Conservation (phyloP, 768 basidiomycete species). For the Dentipellis sp. region DNA sequence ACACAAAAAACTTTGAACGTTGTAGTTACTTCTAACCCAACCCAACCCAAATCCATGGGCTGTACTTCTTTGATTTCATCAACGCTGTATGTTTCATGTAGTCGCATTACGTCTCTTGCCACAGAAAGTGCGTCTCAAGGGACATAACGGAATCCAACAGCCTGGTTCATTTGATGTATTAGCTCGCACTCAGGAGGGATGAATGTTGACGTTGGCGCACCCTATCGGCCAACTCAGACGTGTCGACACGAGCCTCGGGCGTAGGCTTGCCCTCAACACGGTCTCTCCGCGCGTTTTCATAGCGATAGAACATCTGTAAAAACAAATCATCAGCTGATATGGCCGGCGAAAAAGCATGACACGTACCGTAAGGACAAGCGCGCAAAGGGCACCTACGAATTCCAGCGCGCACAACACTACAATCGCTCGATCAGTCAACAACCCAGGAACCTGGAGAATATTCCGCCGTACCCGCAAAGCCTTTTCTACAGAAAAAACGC, state of each 20-base stretch:
- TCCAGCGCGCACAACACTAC: conserved; percentile 26
- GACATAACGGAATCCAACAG: conserved; percentile 53
- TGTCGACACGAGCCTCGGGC: conserved; percentile 44
- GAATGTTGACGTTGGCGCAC: conserved; percentile 23
- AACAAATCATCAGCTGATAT: too few species aligned
- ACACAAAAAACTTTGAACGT: too few species aligned
- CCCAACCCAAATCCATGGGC: too few species aligned
- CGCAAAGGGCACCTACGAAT: conserved; percentile 46
- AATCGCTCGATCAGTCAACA: too few species aligned
- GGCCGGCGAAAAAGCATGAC: not conserved
- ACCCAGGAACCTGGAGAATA: not conserved
- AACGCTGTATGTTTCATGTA: too few species aligned
- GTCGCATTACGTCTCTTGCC: too few species aligned
- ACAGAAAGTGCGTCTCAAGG: conserved; percentile 12
- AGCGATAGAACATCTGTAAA: conserved; percentile 48
- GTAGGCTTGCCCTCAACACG: conserved; percentile 40
- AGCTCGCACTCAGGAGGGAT: too few species aligned
- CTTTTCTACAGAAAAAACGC: not conserved
- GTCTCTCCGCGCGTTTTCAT: conserved; percentile 51
- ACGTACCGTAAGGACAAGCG: conserved; percentile 41
- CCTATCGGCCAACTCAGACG: conserved; percentile 56
- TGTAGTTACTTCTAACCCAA: too few species aligned
- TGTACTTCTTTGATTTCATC: too few species aligned
- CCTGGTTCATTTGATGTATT: conserved; percentile 24
- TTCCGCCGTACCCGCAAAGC: not conserved